Conservation (phyloP, 257 asterid genomes). For the Voacanga thouarsii region DNA sequence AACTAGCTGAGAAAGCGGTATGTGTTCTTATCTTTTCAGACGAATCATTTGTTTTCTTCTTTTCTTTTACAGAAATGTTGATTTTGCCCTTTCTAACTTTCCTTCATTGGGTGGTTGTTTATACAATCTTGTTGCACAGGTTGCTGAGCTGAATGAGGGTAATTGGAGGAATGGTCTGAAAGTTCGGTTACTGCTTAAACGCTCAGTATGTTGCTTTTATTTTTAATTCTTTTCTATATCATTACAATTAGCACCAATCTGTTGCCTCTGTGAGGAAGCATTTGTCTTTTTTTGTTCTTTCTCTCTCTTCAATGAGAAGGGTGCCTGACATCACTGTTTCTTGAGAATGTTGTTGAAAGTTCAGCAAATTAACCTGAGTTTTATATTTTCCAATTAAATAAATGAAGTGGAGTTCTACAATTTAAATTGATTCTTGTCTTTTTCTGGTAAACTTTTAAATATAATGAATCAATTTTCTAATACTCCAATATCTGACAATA, state of each 20-base stretch:
- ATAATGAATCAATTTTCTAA: background rate
- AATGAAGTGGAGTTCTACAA: background rate
- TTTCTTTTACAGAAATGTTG: background rate
- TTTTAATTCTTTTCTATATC: background rate
- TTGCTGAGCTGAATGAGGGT: slow-evolving; percentile 64
- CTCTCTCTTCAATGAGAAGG: background rate
- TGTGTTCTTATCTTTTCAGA: background rate
- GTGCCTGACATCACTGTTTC: background rate
- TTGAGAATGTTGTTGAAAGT: background rate
- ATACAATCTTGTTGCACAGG: slow-evolving; percentile 36
- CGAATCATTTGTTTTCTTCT: background rate
- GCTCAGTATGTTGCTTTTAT: slow-evolving; percentile 42
- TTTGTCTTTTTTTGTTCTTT: background rate
- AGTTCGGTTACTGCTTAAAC: slow-evolving; percentile 63
- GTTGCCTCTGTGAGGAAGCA: background rate
- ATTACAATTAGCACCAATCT: background rate
- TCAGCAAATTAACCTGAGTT: background rate
- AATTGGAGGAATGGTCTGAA: slow-evolving; percentile 88
- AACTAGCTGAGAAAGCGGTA: slow-evolving; percentile 87
- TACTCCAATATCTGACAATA: background rate
- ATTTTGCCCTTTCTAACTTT: background rate
- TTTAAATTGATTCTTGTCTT: background rate
- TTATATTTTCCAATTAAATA: background rate
- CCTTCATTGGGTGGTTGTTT: slow-evolving; percentile 8
- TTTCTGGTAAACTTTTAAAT: background rate